Base-by-base conservation (phyloP, 2,329 filamentous ascomycete species). In the Fusarium circinatum region DNA sequence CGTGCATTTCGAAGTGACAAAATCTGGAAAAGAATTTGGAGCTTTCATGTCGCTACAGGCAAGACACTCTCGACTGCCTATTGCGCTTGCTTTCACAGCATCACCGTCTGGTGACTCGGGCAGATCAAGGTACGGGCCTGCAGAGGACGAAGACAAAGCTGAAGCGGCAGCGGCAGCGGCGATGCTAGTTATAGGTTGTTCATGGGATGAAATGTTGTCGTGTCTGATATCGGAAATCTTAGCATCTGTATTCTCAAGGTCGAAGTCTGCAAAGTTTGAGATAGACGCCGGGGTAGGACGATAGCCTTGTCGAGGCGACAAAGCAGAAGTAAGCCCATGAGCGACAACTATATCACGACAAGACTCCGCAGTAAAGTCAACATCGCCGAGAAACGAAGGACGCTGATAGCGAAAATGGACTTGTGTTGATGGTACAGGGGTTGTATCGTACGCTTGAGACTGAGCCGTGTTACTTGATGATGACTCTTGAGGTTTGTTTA, bases 1-100 rank as follows among this genome's bases (percentile, higher is more conserved):
- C 6, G 52, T 73, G 70, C 83, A 85, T 22, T 74, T 65, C 20
- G 77, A 68, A 2, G 83, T 83, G 28, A 83, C 66, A 22, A 14
- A 78, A 76, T 14, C 75, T 12, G 83, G 83, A 49, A 84, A 85
- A 2, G 71, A 65, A 17, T 68, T 59, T 6, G 68, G 60, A 3
- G 71, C 64, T 55, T 83, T 83, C 10, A 62, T 77, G 8, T 83
- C 79, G 10, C 78, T 74, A 68, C 83, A 85, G n/a, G 84, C 78
- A n/a, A 78, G 56, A 66, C 83, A 84, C 20, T 83, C 81, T 32
- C 34, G 51, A 10, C 51, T 22, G 18, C 18, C 48, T 51, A 24
- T 32, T 34, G 48, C 48, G 8, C 17, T 34, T 51, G 22, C 65
- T 34, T 77, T 76, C 78, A 81, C 79, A 62, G 77, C 77, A 56